Evolutionary conservation across 345 rosid species (phyloP).

Genomic region (Citropsis articulata): DNA sequence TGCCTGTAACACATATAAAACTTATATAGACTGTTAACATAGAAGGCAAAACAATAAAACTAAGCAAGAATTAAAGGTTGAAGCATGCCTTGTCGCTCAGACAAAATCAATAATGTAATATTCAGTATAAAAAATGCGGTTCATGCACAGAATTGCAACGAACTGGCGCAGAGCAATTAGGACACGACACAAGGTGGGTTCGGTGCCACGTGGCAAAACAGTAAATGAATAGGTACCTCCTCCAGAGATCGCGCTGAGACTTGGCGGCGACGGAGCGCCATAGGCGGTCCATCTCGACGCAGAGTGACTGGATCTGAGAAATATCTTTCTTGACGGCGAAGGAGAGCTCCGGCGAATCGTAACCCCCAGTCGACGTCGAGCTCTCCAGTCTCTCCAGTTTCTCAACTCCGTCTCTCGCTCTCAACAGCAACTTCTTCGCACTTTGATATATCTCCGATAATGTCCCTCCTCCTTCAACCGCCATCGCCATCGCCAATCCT

Average conservation of each 20-base stretch:
- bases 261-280: slow-evolving; percentile 79
- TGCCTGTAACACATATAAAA: background rate
- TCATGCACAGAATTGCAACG: background rate
- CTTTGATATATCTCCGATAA: slow-evolving; percentile 64
- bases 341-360: slow-evolving; percentile 76
- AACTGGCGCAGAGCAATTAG: background rate
- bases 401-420: slow-evolving; percentile 83
- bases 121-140: too few relatives aligned
- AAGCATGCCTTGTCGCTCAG: too few relatives aligned
- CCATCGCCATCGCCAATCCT: slow-evolving; percentile 15
- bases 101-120: too few relatives aligned
- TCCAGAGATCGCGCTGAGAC: slow-evolving; percentile 97
- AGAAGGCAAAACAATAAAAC: background rate
- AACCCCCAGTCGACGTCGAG: slow-evolving; percentile 47
- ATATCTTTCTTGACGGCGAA: slow-evolving; percentile 70
- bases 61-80: too few relatives aligned
- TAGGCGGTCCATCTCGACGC: slow-evolving; percentile 75
- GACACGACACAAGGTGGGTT: background rate
- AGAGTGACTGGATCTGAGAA: slow-evolving; percentile 66
- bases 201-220: background rate
- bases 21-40: background rate
- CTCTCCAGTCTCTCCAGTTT: slow-evolving; percentile 72
- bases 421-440: slow-evolving; percentile 55
- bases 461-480: slow-evolving; percentile 56
- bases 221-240: slow-evolving; percentile 40